Evolutionary conservation across 2,329 filamentous ascomycete species (phyloP).

Genomic region (Westerdykella ornata): DNA sequence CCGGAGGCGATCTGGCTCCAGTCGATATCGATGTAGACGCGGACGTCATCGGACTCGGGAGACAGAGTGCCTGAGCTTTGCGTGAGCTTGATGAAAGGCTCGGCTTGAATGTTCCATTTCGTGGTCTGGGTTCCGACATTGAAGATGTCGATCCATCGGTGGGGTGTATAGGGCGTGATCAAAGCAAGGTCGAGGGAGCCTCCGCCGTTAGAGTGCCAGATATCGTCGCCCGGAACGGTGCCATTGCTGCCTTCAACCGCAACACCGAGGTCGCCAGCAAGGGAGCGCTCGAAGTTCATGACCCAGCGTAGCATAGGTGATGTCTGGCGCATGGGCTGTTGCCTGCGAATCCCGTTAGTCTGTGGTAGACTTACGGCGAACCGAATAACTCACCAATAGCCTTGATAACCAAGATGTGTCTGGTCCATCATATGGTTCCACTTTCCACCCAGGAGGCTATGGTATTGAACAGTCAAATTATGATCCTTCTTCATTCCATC

Average conservation of each 20-base stretch:
- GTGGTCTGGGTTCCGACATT: slow-evolving; percentile 27
- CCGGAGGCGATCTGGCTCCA: slow-evolving; percentile 24
- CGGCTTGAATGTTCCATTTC: slow-evolving; percentile 33
- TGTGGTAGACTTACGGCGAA: background rate
- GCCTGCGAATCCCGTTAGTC: slow-evolving; percentile 48
- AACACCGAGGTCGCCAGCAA: slow-evolving; percentile 59
- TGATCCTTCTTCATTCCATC: slow-evolving; percentile 35
- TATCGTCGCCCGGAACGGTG: slow-evolving; percentile 61
- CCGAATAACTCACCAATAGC: slow-evolving; percentile 39
- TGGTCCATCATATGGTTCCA: slow-evolving; percentile 24
- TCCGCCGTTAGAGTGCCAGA: slow-evolving; percentile 49
- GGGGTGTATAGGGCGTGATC: slow-evolving; percentile 31
- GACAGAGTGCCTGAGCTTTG: slow-evolving; percentile 26
- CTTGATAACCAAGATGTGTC: slow-evolving; percentile 37
- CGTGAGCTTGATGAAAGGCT: slow-evolving; percentile 34
- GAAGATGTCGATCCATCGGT: slow-evolving; percentile 36
- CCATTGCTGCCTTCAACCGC: slow-evolving; percentile 60
- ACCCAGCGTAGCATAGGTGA: slow-evolving; percentile 57
- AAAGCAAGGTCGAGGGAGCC: slow-evolving; percentile 24
- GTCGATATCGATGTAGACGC: slow-evolving; percentile 35
- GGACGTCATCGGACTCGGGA: slow-evolving; percentile 26
- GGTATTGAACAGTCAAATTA: slow-evolving; percentile 32
- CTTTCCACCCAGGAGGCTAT: slow-evolving; percentile 33
- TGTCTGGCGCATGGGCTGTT: slow-evolving; percentile 66
- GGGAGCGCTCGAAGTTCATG: slow-evolving; percentile 50